A percentile compares a stretch with the other conserved stretches of the same genome.
phyloP scores from a whole-genome alignment of 176 grass and related monocot species.

The Pontederia paniculata region DNA sequence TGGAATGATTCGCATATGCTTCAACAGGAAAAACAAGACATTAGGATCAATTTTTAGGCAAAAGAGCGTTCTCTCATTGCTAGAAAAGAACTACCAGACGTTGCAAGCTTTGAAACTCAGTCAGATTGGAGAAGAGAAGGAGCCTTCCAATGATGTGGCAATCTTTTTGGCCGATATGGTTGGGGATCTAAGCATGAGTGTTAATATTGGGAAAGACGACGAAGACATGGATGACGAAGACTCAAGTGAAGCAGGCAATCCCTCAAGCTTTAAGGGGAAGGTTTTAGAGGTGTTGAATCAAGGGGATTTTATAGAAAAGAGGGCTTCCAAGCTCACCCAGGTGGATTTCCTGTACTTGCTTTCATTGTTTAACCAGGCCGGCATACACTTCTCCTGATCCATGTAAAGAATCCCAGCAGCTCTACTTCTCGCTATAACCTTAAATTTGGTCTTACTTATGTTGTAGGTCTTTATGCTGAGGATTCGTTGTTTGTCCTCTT shows the following conservation, averaged over 20 bases:
- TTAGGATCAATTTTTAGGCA: slow-evolving; percentile 70
- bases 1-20: slow-evolving; percentile 63
- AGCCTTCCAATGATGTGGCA: slow-evolving; percentile 40
- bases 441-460: too few species aligned
- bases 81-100: slow-evolving; percentile 96
- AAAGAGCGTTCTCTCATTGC: slow-evolving; percentile 53
- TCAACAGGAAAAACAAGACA: slow-evolving; percentile 88
- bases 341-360: slow-evolving; percentile 90
- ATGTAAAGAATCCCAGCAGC: background rate
- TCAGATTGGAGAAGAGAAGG: slow-evolving; percentile 26
- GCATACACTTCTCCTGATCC: slow-evolving; percentile 78
- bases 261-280: slow-evolving; percentile 57
- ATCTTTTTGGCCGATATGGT: slow-evolving; percentile 68
- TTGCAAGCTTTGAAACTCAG: slow-evolving; percentile 59
- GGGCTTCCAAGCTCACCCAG: slow-evolving; percentile 69
- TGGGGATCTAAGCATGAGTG: slow-evolving; percentile 64
- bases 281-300: slow-evolving; percentile 69
- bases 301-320: slow-evolving; percentile 94
- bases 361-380: slow-evolving; percentile 83
- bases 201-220: slow-evolving; percentile 41
- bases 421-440: too few species aligned
- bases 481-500: too few species aligned
- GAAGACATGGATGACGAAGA: slow-evolving; percentile 62
- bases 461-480: too few species aligned
- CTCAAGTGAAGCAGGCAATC: slow-evolving; percentile 19